Evolutionary conservation across 305 asterid genomes (phyloP).

Genomic region (Fraxinus baroniana): DNA sequence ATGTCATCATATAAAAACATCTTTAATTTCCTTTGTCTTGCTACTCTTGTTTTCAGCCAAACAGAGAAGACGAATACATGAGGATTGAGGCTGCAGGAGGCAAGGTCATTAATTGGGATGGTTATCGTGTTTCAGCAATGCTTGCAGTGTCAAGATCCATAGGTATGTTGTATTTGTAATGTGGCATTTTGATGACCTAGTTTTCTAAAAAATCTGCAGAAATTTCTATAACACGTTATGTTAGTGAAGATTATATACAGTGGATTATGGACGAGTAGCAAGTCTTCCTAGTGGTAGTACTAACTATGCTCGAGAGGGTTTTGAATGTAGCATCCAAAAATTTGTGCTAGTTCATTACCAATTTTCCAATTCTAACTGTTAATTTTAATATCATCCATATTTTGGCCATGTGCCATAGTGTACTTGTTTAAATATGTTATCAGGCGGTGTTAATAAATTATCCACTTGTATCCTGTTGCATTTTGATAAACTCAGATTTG

Average conservation of each 20-base stretch:
- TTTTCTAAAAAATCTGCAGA: not conserved
- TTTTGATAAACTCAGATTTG: not conserved
- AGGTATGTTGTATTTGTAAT: conserved; percentile 45
- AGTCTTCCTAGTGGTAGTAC: not conserved
- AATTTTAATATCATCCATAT: not conserved
- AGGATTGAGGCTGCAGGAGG: conserved; percentile 85
- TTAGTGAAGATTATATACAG: not conserved
- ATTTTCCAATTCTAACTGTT: not conserved
- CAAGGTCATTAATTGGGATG: conserved; percentile 80
- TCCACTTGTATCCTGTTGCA: not conserved
- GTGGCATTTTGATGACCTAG: not conserved
- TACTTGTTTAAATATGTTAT: not conserved
- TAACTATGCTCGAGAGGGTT: not conserved
- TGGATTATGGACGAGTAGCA: not conserved
- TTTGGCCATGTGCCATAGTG: not conserved
- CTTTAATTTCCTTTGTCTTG: not conserved
- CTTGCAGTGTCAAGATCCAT: conserved; percentile 86
- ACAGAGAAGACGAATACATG: conserved; percentile 67
- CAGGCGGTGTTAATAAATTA: not conserved
- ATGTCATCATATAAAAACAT: not conserved
- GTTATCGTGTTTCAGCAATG: conserved; percentile 74
- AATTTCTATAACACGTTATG: not conserved
- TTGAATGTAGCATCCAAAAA: not conserved
- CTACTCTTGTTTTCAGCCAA: conserved; percentile 47
- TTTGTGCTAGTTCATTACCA: not conserved